Evolutionary conservation across 805 yeast genomes (phyloP), one percentile per base, ranked within the genome.

Genomic region (Schwanniomyces pseudopolymorphus): DNA sequence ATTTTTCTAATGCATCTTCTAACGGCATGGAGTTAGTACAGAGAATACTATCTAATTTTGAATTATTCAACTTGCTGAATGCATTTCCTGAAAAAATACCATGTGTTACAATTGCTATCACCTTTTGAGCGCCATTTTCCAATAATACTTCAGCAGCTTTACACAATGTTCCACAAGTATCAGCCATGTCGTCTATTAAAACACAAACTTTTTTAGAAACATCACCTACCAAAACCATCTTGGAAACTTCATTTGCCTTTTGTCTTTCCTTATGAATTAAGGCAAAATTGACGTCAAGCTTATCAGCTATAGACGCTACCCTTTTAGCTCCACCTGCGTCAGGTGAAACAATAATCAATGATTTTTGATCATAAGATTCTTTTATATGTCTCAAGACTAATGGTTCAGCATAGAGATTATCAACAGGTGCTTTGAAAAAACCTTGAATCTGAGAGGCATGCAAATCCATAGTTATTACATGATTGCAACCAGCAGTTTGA

Each of bases 381-480:
- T 76, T 78, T 41, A 87, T 86, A 60, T 86, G 87, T 58, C 87
- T 75, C 35, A 87, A 83, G 27, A 86, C 91, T 54, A 84, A 78
- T 44, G 94, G 94, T 67, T 87, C 95, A 19, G 92, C 92, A 59
- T 87, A 87, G 56, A 87, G 68, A 62, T 87, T 87, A 64, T 87
- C 95, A 17, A 86, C 94, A 1, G 95, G 95, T 20, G 84, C 85
- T 52, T 83, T 83, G 56, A 87, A 87, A 59, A 87, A 87, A 6
- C 95, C 95, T 67, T 87, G 95, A 56, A 87, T 87, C 63, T 87
- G 95, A 19, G 91, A 83, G n/a, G 94, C 94, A 61, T 87, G 95
- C 54, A 87, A 67, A 61, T 87, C 95, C 91, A 87, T 84, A 17
- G 95, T 87, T 57, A 87, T 87, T 19, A 87, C 89, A 65, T 87